Conservation (phyloP, 208 protist species). For the Angomonas ambiguus region DNA sequence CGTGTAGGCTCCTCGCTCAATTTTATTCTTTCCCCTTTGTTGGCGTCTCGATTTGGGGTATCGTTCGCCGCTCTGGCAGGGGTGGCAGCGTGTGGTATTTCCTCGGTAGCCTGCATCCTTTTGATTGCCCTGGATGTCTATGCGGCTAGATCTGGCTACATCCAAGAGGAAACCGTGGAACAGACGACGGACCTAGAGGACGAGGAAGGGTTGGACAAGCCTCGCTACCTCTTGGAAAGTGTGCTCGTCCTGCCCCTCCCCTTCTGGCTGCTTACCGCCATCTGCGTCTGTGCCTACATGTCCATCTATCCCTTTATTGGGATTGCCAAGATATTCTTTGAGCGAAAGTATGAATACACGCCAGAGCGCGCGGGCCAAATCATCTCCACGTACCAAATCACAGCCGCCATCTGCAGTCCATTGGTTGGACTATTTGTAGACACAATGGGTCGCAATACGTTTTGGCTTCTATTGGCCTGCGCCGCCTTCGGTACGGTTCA, state of each 20-base stretch:
- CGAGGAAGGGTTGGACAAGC: neutral
- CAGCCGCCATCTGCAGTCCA: slow-evolving; percentile 70
- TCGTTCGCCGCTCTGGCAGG: slow-evolving; percentile 59
- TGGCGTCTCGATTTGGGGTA: slow-evolving; percentile 53
- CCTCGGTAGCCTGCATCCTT: slow-evolving; percentile 49
- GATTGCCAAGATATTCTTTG: slow-evolving; percentile 76
- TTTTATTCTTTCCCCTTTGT: slow-evolving; percentile 83
- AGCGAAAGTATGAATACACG: slow-evolving; percentile 79
- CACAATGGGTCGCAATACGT: slow-evolving; percentile 69
- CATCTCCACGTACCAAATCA: slow-evolving; percentile 85
- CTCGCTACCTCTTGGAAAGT: slow-evolving; percentile 40
- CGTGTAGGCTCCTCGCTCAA: slow-evolving; percentile 89
- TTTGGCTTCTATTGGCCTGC: slow-evolving; percentile 60
- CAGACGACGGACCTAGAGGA: neutral
- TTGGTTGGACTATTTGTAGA: slow-evolving; percentile 82
- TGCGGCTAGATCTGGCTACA: slow-evolving; percentile 63
- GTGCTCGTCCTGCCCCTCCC: slow-evolving; percentile 47
- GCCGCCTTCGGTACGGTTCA: slow-evolving; percentile 53
- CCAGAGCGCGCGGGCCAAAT: slow-evolving; percentile 46
- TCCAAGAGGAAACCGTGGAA: slow-evolving; percentile 42
- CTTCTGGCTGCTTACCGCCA: slow-evolving; percentile 74
- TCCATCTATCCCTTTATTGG: slow-evolving; percentile 86
- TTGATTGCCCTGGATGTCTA: slow-evolving; percentile 65
- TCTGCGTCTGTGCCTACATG: slow-evolving; percentile 87
- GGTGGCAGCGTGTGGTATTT: slow-evolving; percentile 55